Evolutionary conservation across 2,329 filamentous ascomycete genomes (phyloP).

Genomic region (Pseudogymnoascus sp.): DNA sequence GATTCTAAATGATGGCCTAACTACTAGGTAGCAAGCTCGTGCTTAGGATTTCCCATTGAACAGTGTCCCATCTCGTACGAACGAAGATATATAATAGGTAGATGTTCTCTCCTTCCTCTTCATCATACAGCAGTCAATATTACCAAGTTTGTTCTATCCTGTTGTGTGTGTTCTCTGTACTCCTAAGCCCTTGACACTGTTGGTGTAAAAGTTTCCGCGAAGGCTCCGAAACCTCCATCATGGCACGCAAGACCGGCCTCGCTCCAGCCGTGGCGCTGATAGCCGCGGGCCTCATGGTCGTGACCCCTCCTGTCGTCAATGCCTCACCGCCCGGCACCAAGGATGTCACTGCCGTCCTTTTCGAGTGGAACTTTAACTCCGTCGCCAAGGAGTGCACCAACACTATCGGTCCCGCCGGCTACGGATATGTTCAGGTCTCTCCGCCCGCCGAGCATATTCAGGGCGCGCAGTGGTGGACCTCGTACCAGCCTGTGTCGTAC

Average conservation of each 20-base stretch:
- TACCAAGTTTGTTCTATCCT: background rate
- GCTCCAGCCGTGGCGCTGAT: background rate
- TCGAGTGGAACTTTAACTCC: constrained; percentile 4
- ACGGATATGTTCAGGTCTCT: background rate
- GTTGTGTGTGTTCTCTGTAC: background rate
- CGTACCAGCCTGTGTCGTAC: background rate
- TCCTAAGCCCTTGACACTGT: background rate
- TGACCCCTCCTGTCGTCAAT: background rate
- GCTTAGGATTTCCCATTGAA: background rate
- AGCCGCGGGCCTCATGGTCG: background rate
- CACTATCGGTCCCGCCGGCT: background rate
- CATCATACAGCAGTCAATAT: background rate
- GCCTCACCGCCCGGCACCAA: background rate
- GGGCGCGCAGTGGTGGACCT: constrained; percentile 4
- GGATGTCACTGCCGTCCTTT: background rate
- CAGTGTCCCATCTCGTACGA: background rate
- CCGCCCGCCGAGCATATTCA: background rate
- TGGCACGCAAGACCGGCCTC: background rate
- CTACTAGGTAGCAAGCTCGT: background rate
- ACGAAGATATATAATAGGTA: background rate
- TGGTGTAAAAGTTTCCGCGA: background rate
- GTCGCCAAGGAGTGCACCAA: constrained; percentile 5
- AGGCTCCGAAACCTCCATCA: background rate
- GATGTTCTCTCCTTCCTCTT: background rate
- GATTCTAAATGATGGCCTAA: background rate